Evolutionary conservation across 108 stramenopile species (phyloP), one percentile per base, ranked within the genome.

Genomic region (Thalassiosira profunda): DNA sequence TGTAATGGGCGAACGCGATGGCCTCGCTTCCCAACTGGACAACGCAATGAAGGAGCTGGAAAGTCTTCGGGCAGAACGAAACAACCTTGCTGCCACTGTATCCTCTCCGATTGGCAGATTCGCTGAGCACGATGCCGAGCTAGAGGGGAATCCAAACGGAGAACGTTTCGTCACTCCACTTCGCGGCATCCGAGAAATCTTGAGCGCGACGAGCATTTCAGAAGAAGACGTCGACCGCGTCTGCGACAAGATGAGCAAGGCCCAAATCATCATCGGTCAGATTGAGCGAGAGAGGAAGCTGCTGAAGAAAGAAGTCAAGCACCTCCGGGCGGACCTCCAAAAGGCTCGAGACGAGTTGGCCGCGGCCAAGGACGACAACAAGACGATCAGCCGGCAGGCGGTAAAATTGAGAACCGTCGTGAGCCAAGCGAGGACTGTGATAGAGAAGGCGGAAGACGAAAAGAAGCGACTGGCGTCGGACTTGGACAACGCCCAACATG

Each of bases 221-320:
- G 18, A 36, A 35, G 11, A 37, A 20, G 62, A 62, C 12, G 55
- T 62, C 5, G 20, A 54, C 15, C 4, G 5, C 15, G 42, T 63
- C 42, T 36, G 52, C 12, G n/a, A 54, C 1, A 63, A 37, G 31
- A 58, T 73, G 55, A 25, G 20, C 34, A 63, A 49, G 29, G 31
- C 55, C 34, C 46, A 66, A 37, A 20, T 48, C 26, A 66, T 53
- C 2, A 35, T 59, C 21, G 24, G 49, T 35, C 31, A 59, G 37
- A 25, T 58, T 21, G 44, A 65, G 30, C 10, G 49, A 17, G 73
- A 74, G 29, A 57, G 64, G 31, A 48, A 55, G 10, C 36, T 41
- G 7, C 43, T 73, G 14, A 57, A 64, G 35, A 45, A 66, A 30
- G 73, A 74, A 41, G 64, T 74, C 17, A 59, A 66, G 44, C 45